phyloP scores from a whole-genome alignment of 2,329 filamentous ascomycete species.

The Coleophoma cylindrospora region DNA sequence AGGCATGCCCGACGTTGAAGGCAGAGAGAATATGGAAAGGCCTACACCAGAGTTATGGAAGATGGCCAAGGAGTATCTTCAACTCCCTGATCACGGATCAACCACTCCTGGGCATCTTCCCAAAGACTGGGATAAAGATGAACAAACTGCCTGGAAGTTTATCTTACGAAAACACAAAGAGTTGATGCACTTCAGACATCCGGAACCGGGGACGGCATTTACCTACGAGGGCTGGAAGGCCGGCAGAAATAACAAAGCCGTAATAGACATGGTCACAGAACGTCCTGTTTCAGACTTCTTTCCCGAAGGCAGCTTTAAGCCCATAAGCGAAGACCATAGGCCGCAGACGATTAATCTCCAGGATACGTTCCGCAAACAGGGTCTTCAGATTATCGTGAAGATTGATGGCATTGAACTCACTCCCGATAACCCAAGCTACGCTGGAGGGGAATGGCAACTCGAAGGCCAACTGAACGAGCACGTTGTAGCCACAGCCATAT shows the following conservation, averaged over 20 bases:
- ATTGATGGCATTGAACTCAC: conserved; percentile 51
- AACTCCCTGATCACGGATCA: background rate
- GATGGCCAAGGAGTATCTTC: conserved; percentile 1
- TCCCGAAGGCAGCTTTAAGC: too few species aligned
- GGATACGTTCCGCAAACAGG: conserved; percentile 12
- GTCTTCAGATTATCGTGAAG: conserved; percentile 58
- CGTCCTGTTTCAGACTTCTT: too few species aligned
- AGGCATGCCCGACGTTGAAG: background rate
- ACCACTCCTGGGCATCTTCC: background rate
- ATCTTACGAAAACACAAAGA: background rate
- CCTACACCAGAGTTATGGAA: background rate
- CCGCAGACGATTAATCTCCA: background rate
- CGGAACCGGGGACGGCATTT: background rate
- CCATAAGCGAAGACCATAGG: background rate
- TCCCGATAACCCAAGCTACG: conserved; percentile 46
- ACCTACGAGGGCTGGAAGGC: conserved; percentile 4
- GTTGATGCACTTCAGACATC: background rate
- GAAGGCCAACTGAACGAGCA: conserved; percentile 42
- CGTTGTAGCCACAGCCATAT: conserved; percentile 45
- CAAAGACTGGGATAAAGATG: conserved; percentile 1
- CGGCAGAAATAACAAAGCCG: background rate
- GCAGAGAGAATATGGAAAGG: background rate
- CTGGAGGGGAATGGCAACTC: conserved; percentile 38
- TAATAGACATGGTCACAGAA: background rate
- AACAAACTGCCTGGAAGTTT: background rate